phyloP scores from a whole-genome alignment of 2,329 filamentous ascomycete species.

The Diplocarpon rosae region DNA sequence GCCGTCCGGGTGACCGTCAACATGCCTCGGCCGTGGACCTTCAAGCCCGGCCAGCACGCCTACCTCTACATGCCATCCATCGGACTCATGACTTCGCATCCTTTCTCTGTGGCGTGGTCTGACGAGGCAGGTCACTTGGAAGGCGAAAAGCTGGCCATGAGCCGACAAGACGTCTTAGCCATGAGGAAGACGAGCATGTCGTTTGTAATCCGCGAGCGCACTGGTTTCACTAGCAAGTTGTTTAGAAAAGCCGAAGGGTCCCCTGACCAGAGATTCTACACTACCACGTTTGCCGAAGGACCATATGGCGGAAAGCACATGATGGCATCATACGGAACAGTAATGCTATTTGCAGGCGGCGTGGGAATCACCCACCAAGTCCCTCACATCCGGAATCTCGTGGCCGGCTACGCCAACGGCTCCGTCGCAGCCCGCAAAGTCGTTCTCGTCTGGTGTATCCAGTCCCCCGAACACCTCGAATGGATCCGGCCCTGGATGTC shows the following conservation, averaged over 20 bases:
- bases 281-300: slow-evolving; percentile 60
- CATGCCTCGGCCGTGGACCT: slow-evolving; percentile 66
- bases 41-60: slow-evolving; percentile 65
- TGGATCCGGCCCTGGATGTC: slow-evolving; percentile 84
- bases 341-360: slow-evolving; percentile 69
- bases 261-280: slow-evolving; percentile 49
- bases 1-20: slow-evolving; percentile 62
- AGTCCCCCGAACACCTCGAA: slow-evolving; percentile 68
- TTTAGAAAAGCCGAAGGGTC: slow-evolving; percentile 55
- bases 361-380: slow-evolving; percentile 74
- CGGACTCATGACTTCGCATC: slow-evolving; percentile 64
- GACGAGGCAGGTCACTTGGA: slow-evolving; percentile 47
- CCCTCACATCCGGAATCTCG: slow-evolving; percentile 61
- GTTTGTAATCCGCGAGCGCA: slow-evolving; percentile 62
- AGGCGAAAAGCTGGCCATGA: slow-evolving; percentile 47
- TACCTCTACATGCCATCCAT: slow-evolving; percentile 69
- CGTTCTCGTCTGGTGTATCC: slow-evolving; percentile 68
- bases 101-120: slow-evolving; percentile 70
- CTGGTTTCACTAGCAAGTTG: slow-evolving; percentile 60
- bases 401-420: slow-evolving; percentile 55
- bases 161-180: slow-evolving; percentile 44
- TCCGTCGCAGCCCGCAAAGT: slow-evolving; percentile 62
- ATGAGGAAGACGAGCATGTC: slow-evolving; percentile 56
- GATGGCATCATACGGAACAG: slow-evolving; percentile 61
- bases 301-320: slow-evolving; percentile 64